A percentile compares a stretch with the other conserved stretches of the same genome.
Evolutionary conservation across 805 yeast species (phyloP).

Genomic region (Candida tallmaniae): DNA sequence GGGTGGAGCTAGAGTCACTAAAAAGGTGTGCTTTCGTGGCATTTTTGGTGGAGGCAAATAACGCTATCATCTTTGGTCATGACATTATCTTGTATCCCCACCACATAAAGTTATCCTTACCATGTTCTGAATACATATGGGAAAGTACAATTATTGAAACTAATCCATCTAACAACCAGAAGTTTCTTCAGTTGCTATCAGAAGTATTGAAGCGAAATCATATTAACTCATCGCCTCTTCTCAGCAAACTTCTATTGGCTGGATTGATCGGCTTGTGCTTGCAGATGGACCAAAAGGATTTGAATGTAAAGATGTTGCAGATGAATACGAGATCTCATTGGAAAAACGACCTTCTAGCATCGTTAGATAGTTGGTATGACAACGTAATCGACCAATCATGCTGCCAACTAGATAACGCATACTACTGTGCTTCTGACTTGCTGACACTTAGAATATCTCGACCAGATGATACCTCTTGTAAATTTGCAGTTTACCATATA

Average conservation of each 20-base stretch:
- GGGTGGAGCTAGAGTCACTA: constrained; percentile 29
- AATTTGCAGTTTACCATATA: constrained; percentile 16
- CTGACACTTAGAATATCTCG: constrained; percentile 8
- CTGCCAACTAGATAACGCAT: constrained; percentile 14
- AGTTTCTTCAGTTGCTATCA: constrained; percentile 15
- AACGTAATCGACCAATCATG: constrained; percentile 12
- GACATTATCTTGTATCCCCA: constrained; percentile 16
- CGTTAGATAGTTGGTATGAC: constrained; percentile 20
- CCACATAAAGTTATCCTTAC: constrained; percentile 20
- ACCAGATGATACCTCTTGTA: constrained; percentile 16
- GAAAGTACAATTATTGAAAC: constrained; percentile 10
- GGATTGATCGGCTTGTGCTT: constrained; percentile 14
- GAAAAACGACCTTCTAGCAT: constrained; percentile 15
- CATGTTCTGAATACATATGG: constrained; percentile 20
- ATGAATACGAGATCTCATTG: constrained; percentile 13
- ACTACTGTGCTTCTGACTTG: constrained; percentile 7
- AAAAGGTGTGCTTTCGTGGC: constrained; percentile 27
- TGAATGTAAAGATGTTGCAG: constrained; percentile 13
- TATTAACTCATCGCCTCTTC: constrained; percentile 13
- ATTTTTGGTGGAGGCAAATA: constrained; percentile 26
- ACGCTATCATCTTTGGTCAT: constrained; percentile 28
- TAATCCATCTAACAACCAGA: constrained; percentile 14
- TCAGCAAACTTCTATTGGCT: constrained; percentile 12
- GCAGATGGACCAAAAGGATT: constrained; percentile 15
- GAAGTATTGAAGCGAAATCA: constrained; percentile 14